Conservation (phyloP, 176 grass and related monocot genomes). For the Triticum timopheevii region DNA sequence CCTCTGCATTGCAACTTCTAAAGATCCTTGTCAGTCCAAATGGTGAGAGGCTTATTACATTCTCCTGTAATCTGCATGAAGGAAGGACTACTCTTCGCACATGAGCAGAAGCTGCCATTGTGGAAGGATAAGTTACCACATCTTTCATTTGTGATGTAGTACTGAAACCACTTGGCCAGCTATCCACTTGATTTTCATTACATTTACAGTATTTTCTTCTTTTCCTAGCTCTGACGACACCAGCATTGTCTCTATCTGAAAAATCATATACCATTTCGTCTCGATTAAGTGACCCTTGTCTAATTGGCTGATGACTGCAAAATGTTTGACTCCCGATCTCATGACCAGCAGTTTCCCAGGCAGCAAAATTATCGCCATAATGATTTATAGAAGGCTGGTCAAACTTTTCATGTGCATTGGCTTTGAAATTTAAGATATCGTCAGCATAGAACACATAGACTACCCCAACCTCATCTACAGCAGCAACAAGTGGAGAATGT, state of each 20-base stretch:
- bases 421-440: slow-evolving; percentile 68
- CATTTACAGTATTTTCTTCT: slow-evolving; percentile 45
- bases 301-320: slow-evolving; percentile 34
- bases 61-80: slow-evolving; percentile 62
- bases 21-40: slow-evolving; percentile 76
- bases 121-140: slow-evolving; percentile 23
- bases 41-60: slow-evolving; percentile 71
- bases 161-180: slow-evolving; percentile 56
- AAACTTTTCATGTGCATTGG: slow-evolving; percentile 30
- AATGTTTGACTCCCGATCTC: slow-evolving; percentile 63
- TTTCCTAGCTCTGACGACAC: slow-evolving; percentile 39
- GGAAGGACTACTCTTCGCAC: slow-evolving; percentile 76
- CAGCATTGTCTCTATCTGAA: slow-evolving; percentile 28
- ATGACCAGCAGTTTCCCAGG: slow-evolving; percentile 80
- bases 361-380: slow-evolving; percentile 48
- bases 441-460: slow-evolving; percentile 66
- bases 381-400: slow-evolving; percentile 32
- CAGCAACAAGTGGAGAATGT: slow-evolving; percentile 61
- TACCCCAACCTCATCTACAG: slow-evolving; percentile 71
- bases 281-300: slow-evolving; percentile 27
- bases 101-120: slow-evolving; percentile 23
- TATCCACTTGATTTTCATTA: slow-evolving; percentile 39
- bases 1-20: slow-evolving; percentile 42
- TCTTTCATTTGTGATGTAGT: slow-evolving; percentile 41
- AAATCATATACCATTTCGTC: slow-evolving; percentile 18